Evolutionary conservation across 2,329 filamentous ascomycete species (phyloP).

Genomic region (Penicillium sp.): DNA sequence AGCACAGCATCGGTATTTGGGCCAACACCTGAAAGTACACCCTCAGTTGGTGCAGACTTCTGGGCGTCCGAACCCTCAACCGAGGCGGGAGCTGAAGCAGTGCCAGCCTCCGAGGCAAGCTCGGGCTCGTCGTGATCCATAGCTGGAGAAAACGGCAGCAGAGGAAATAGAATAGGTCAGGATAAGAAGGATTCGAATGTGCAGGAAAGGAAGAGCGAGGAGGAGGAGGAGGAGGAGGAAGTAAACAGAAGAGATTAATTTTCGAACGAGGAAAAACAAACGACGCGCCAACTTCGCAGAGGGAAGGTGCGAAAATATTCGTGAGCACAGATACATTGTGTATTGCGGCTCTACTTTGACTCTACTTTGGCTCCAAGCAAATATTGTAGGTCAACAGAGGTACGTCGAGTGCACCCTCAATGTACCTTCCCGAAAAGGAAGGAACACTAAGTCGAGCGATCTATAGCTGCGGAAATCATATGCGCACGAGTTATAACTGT

Average conservation of each 20-base stretch:
- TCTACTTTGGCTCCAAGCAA: background rate
- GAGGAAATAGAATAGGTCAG: background rate
- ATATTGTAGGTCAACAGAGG: background rate
- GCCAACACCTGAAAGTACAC: slow-evolving; percentile 2
- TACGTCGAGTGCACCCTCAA: background rate
- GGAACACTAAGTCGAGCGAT: background rate
- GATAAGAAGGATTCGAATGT: background rate
- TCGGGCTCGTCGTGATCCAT: background rate
- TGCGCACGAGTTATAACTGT: no score
- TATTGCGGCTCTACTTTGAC: background rate
- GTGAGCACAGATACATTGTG: background rate
- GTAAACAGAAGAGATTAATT: background rate
- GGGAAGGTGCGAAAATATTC: background rate
- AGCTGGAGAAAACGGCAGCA: background rate
- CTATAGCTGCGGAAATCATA: no score
- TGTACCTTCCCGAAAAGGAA: background rate
- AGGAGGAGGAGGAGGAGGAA: background rate
- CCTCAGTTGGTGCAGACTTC: background rate
- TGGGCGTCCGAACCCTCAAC: background rate
- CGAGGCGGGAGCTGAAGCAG: background rate
- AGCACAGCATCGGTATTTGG: slow-evolving; percentile 19
- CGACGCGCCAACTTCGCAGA: background rate
- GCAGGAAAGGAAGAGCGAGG: background rate
- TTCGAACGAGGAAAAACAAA: background rate
- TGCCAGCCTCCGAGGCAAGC: background rate